These are phyloP conservation scores for Effrenium voratum DNA, from an alignment of 73 alveolate species.

Conservation along the genomic window DNA sequence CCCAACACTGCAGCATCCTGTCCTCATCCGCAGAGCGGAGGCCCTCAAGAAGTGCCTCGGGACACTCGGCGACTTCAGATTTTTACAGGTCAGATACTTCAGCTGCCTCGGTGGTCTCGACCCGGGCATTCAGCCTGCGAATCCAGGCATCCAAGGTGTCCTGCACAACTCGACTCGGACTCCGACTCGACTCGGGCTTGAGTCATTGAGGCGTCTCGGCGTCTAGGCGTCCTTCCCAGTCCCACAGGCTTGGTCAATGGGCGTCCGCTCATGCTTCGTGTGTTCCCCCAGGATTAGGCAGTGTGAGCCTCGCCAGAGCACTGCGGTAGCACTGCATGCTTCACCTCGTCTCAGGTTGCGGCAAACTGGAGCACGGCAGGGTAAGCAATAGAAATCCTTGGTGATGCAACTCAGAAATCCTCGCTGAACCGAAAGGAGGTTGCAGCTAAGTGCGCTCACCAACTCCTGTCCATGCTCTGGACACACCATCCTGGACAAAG, in stretches of 20 bases:
- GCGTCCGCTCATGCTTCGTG: not conserved
- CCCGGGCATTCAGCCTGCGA: not conserved
- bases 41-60: not conserved
- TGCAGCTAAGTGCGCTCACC: not conserved
- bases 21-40: slow-evolving; percentile 15
- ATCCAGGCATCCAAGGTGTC: slow-evolving; percentile 29
- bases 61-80: not conserved
- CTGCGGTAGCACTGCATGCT: not conserved
- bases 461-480: not conserved
- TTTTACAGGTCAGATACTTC: not conserved
- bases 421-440: not conserved
- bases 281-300: slow-evolving; percentile 1
- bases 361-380: slow-evolving; percentile 36
- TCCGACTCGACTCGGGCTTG: not conserved
- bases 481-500: slow-evolving; percentile 15
- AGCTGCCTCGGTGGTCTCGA: not conserved
- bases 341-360: not conserved
- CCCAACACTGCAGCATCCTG: too few species aligned
- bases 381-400: slow-evolving; percentile 29
- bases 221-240: not conserved
- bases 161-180: not conserved
- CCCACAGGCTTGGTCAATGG: not conserved
- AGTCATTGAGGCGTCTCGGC: not conserved
- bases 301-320: not conserved
- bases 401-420: not conserved